Evolutionary conservation across 371 early-diverging fungal species (phyloP), one percentile per base, ranked within the genome.

Genomic region (Mucor irregularis): DNA sequence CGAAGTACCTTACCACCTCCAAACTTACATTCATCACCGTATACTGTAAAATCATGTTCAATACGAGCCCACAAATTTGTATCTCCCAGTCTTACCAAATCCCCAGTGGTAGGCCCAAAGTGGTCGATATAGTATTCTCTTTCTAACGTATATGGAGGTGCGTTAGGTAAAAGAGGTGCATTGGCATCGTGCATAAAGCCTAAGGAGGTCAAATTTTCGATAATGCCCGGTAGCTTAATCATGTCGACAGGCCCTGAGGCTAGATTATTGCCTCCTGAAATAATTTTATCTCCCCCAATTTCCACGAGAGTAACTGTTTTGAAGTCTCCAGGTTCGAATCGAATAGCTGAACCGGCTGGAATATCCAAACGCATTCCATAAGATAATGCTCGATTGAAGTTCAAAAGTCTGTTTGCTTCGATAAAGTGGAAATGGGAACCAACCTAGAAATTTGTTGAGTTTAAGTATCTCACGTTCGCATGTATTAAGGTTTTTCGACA

Each of bases 401-500:
- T 56, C 5, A 97, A 77, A 8, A 62, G 60, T 11, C 85, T 78
- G 69, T 97, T 95, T 46, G 89, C 80, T 67, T 97, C 97, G 50
- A 94, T 91, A 57, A 97, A 91, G 56, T 94, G 97, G 71, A 84
- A 95, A 76, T 97, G 97, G 0, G 93, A 92, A 1, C 97, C 97
- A 33, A 97, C 87, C 58, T 58, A 38, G 7, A 8, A 11, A 13
- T 22, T 21, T 5, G 7, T 29, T 9, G 6, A 6, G 28, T 19
- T 13, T 25, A 31, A 42, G 4, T 10, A 14, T 34, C 10, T 11
- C 11, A 34, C 4, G 10, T 4, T 34, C 3, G n/a, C 14, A 14
- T 5, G 6, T 34, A 4, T 34, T 14, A 10, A 34, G 6, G 10
- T 34, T 9, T 34, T 34, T 34, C n/a, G 10, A 10, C 13, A 24